Conservation (phyloP, 176 grass and related monocot genomes). For the Pontederia crassipes region DNA sequence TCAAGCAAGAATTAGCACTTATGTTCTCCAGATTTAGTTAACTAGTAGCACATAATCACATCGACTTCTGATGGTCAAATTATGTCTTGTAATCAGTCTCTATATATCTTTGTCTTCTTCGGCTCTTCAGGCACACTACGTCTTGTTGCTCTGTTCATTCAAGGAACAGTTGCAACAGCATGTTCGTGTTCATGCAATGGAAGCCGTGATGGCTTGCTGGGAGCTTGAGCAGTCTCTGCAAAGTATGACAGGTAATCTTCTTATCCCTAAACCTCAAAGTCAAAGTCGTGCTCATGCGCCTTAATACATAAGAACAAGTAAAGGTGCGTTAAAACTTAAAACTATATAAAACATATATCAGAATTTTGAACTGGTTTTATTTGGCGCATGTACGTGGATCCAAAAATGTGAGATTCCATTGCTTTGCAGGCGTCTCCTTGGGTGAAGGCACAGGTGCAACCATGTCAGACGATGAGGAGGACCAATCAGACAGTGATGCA, state of each 20-base stretch:
- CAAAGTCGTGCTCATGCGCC: too few relatives aligned
- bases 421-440: slow-evolving; percentile 8
- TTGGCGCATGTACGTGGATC: not conserved
- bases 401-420: not conserved
- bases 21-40: too few relatives aligned
- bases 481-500: slow-evolving; percentile 12
- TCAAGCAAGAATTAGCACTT: too few relatives aligned
- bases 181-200: slow-evolving; percentile 27
- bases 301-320: too few relatives aligned
- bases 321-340: too few relatives aligned
- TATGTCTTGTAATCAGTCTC: not conserved
- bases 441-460: slow-evolving; percentile 22
- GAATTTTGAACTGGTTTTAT: too few relatives aligned
- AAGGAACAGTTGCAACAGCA: slow-evolving; percentile 24
- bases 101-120: not conserved
- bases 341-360: too few relatives aligned
- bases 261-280: too few relatives aligned
- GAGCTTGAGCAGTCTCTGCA: slow-evolving; percentile 25
- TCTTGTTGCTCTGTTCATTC: slow-evolving; percentile 22
- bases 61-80: too few relatives aligned
- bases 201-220: slow-evolving; percentile 26
- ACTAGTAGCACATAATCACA: too few relatives aligned
- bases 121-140: slow-evolving; percentile 7
- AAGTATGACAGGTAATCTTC: slow-evolving; percentile 15
- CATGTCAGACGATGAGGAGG: slow-evolving; percentile 25